A percentile compares a stretch with the other conserved stretches of the same genome.
Evolutionary conservation across 768 basidiomycete species (phyloP).

Genomic region (Exidia glandulosa): DNA sequence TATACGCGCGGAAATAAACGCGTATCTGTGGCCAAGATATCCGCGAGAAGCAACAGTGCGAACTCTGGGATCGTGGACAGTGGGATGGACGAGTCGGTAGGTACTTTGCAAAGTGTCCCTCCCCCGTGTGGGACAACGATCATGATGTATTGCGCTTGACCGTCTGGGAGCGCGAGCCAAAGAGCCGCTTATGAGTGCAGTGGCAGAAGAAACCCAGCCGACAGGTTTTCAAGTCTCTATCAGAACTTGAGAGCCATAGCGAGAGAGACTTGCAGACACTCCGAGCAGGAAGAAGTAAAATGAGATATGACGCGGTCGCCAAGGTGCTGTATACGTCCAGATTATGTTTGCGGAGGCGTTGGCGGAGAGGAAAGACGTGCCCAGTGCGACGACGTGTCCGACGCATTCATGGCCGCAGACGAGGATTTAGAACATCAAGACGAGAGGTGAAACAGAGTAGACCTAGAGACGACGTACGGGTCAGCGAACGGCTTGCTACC

Average conservation of each 20-base stretch:
- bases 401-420: constrained; percentile 71
- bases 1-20: not conserved
- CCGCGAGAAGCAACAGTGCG: constrained; percentile 60
- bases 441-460: not conserved
- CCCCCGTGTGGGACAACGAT: constrained; percentile 70
- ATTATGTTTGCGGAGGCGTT: constrained; percentile 7
- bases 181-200: constrained; percentile 48
- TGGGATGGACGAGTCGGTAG: constrained; percentile 10
- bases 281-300: constrained; percentile 74
- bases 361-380: constrained; percentile 37
- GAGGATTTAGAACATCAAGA: constrained; percentile 28
- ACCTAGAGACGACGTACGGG: constrained; percentile 41
- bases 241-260: not conserved
- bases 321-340: constrained; percentile 50
- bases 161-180: constrained; percentile 61
- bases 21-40: constrained; percentile 64
- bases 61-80: constrained; percentile 36
- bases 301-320: constrained; percentile 74
- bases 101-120: constrained; percentile 66
- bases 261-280: constrained; percentile 56
- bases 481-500: constrained; percentile 43
- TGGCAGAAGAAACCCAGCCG: constrained; percentile 63
- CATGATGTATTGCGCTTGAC: constrained; percentile 75
- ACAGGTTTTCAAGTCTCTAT: constrained; percentile 44
- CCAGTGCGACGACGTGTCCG: constrained; percentile 59